These are phyloP conservation scores for Nissolia schottii DNA, from an alignment of 306 rosid genomes.

Conservation along the genomic window DNA sequence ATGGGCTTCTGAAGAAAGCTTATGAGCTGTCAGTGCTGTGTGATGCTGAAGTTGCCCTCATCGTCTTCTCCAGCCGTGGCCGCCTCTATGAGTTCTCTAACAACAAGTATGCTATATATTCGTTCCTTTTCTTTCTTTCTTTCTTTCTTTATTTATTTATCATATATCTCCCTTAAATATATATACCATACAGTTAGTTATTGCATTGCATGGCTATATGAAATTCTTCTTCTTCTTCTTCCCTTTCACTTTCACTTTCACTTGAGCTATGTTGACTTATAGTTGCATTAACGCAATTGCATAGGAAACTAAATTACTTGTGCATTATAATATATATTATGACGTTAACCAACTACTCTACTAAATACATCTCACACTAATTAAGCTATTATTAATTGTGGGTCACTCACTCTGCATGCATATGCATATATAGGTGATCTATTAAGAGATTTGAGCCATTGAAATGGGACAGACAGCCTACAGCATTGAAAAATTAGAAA, in stretches of 20 bases:
- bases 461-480: background rate
- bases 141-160: background rate
- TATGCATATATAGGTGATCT: background rate
- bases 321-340: too few relatives aligned
- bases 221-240: too few relatives aligned
- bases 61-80: constrained; percentile 91
- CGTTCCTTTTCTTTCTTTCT: background rate
- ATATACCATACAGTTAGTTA: too few relatives aligned
- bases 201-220: too few relatives aligned
- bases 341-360: too few relatives aligned
- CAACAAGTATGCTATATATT: constrained; percentile 58
- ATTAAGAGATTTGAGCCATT: background rate
- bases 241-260: too few relatives aligned
- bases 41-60: constrained; percentile 88
- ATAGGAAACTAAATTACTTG: too few relatives aligned
- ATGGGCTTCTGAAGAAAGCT: constrained; percentile 89
- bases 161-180: background rate
- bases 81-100: constrained; percentile 85
- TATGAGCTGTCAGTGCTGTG: constrained; percentile 90
- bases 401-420: too few relatives aligned
- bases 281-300: too few relatives aligned
- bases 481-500: background rate
- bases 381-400: too few relatives aligned
- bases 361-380: too few relatives aligned
- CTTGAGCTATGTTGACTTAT: too few relatives aligned